Conservation (phyloP, 495 filamentous ascomycete genomes). For the Daldinia vernicosa region DNA sequence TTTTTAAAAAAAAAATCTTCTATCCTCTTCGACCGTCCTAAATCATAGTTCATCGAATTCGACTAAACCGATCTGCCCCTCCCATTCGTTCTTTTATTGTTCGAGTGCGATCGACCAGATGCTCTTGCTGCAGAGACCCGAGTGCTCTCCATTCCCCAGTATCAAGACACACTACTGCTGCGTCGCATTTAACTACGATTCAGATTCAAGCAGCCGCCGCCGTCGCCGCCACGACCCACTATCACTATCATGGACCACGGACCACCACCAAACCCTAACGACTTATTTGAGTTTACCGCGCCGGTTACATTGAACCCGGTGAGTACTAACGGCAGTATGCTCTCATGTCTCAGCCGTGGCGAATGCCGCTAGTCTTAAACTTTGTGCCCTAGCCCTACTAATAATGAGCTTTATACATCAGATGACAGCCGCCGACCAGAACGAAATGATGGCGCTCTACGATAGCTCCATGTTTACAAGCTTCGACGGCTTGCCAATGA, state of each 20-base stretch:
- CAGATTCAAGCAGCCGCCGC: constrained; percentile 28
- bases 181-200: constrained; percentile 33
- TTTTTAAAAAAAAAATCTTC: not conserved
- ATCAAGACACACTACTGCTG: constrained; percentile 7
- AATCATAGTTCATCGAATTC: constrained; percentile 1
- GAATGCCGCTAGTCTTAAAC: constrained; percentile 11
- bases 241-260: constrained; percentile 51
- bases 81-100: not conserved
- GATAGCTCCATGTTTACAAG: constrained; percentile 47
- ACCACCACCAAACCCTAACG: constrained; percentile 43
- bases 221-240: constrained; percentile 33
- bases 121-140: constrained; percentile 28
- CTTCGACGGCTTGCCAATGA: constrained; percentile 55
- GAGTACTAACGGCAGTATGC: constrained; percentile 27
- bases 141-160: constrained; percentile 24
- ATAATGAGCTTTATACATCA: constrained; percentile 35
- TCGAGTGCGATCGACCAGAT: constrained; percentile 33
- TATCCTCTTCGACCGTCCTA: not conserved
- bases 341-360: constrained; percentile 3
- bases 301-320: constrained; percentile 42
- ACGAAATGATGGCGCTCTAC: constrained; percentile 54
- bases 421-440: constrained; percentile 46
- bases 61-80: not conserved
- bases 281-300: constrained; percentile 47
- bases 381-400: constrained; percentile 14